Evolutionary conservation across 306 rosid species (phyloP), one percentile per base, ranked within the genome.

Genomic region (Pyrus pyrifolia): DNA sequence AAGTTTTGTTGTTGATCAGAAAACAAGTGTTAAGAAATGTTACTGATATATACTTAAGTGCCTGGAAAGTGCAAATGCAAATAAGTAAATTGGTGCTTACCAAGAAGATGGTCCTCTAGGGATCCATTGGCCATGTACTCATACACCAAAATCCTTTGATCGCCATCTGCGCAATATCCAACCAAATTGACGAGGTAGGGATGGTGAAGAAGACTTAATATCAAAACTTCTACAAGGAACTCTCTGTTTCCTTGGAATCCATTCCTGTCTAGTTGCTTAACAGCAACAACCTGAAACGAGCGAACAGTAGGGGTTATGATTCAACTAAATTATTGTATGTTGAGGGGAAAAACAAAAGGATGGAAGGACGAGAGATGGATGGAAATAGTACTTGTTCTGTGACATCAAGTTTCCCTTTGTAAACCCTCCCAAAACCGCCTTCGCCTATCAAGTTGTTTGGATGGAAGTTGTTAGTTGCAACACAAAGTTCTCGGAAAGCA

Each of bases 231-330:
- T 15, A 89, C 97, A 62, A 94, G 87, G 76, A 94, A 94, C 80
- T 94, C 98, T 60, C 87, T 90, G 79, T 89, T 94, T 76, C 97
- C 98, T 83, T 94, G 98, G 80, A 86, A 92, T 14, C 98, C 98
- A 90, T 92, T 82, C 82, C 93, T 86, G 75, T 94, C 91, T 59
- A 94, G 94, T 82, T 94, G 90, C 91, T 94, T 94, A 76, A 94
- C 95, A 27, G 97, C 98, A 75, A 92, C 96, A 61, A 81, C 87
- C 98, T 94, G 77, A 67, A 5, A 68, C 53, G 55, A 49, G 38
- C 86, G 77, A 67, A 73, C 60, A 75, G 19, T 22, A 74, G n/a
- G 58, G 29, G 35, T 22, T 27, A 69, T 7, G 42, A 21, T 64
- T 31, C 23, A 64, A 64, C 12, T 64, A 17, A 64, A 31, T 29